phyloP scores from a whole-genome alignment of 495 filamentous ascomycete genomes.

The Astrothelium macrocarpum region DNA sequence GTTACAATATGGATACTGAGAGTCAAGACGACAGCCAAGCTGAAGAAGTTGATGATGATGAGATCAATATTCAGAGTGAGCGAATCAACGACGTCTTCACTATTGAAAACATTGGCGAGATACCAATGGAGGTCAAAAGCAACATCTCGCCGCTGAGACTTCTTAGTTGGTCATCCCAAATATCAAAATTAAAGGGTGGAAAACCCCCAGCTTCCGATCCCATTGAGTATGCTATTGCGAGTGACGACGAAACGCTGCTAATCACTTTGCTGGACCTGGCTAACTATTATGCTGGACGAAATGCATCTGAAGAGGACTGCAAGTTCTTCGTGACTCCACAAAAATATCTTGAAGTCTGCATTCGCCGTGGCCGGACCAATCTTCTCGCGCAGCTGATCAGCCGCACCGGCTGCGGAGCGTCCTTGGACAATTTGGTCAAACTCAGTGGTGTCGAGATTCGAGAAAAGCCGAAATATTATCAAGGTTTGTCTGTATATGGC shows the following conservation, averaged over 20 bases:
- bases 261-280: slow-evolving; percentile 37
- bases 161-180: slow-evolving; percentile 30
- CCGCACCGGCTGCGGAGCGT: slow-evolving; percentile 51
- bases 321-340: not conserved
- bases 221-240: slow-evolving; percentile 33
- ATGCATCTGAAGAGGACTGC: not conserved
- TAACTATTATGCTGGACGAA: not conserved
- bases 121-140: slow-evolving; percentile 53
- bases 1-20: slow-evolving; percentile 38
- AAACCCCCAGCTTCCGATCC: slow-evolving; percentile 12
- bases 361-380: slow-evolving; percentile 27
- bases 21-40: slow-evolving; percentile 29
- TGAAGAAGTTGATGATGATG: slow-evolving; percentile 35
- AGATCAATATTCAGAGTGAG: slow-evolving; percentile 36
- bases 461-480: slow-evolving; percentile 58
- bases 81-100: slow-evolving; percentile 55
- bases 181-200: slow-evolving; percentile 30
- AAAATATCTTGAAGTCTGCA: not conserved
- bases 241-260: slow-evolving; percentile 34
- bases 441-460: slow-evolving; percentile 47
- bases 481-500: slow-evolving; percentile 60
- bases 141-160: slow-evolving; percentile 40
- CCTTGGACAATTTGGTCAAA: slow-evolving; percentile 51
- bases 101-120: slow-evolving; percentile 58
- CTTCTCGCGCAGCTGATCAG: slow-evolving; percentile 44